Evolutionary conservation across 1,284 basidiomycete species (phyloP).

Genomic region (Tylopilus orsonianus): DNA sequence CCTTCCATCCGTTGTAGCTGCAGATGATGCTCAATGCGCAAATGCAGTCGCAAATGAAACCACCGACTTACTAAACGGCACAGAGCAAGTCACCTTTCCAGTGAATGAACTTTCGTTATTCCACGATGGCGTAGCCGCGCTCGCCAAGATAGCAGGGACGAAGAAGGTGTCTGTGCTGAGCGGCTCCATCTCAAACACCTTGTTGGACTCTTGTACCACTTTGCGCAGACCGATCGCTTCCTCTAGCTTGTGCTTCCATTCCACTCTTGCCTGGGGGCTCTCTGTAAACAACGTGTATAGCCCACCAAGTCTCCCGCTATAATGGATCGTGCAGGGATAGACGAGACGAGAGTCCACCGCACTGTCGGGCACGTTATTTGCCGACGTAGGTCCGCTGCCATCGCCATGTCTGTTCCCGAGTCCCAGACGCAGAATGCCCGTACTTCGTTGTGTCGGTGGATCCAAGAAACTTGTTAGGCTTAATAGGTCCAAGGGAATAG

Average conservation of each 20-base stretch:
- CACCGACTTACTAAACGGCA: slow-evolving; percentile 78
- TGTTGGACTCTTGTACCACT: slow-evolving; percentile 89
- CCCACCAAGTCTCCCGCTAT: slow-evolving; percentile 82
- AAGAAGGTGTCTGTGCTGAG: slow-evolving; percentile 85
- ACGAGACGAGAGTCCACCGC: slow-evolving; percentile 67
- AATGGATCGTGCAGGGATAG: slow-evolving; percentile 83
- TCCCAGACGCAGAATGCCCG: slow-evolving; percentile 56
- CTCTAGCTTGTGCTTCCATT: slow-evolving; percentile 90
- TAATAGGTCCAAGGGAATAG: slow-evolving; percentile 87
- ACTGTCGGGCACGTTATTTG: slow-evolving; percentile 35
- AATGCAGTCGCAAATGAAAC: background rate
- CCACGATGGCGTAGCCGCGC: slow-evolving; percentile 53
- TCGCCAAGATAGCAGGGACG: slow-evolving; percentile 58
- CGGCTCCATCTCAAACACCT: slow-evolving; percentile 88
- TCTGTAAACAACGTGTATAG: slow-evolving; percentile 86
- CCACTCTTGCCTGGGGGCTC: slow-evolving; percentile 64
- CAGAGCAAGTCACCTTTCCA: slow-evolving; percentile 90
- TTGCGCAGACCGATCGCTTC: slow-evolving; percentile 84
- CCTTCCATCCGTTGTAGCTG: slow-evolving; percentile 80
- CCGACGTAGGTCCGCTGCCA: slow-evolving; percentile 34
- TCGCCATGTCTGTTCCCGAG: slow-evolving; percentile 44
- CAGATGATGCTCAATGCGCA: slow-evolving; percentile 12
- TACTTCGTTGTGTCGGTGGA: slow-evolving; percentile 62
- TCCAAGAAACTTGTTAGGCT: slow-evolving; percentile 81
- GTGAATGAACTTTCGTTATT: slow-evolving; percentile 75